phyloP scores from a whole-genome alignment of 768 basidiomycete genomes.

The Leccinum disarticulatum region DNA sequence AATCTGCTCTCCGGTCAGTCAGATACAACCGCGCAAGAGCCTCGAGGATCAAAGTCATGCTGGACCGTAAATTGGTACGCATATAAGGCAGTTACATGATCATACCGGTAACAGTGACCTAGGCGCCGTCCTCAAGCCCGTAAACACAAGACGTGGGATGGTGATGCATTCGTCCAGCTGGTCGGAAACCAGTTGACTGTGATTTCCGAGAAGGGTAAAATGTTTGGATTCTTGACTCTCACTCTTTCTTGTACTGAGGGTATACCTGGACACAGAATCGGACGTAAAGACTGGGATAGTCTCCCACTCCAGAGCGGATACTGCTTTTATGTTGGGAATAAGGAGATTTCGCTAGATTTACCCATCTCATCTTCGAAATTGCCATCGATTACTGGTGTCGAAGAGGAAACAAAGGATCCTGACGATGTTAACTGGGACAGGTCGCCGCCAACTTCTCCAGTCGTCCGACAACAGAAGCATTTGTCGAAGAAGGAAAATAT shows the following conservation, averaged over 20 bases:
- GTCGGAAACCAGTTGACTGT: slow-evolving; percentile 53
- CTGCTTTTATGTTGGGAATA: slow-evolving; percentile 49
- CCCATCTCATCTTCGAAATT: slow-evolving; percentile 51
- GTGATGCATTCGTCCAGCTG: slow-evolving; percentile 63
- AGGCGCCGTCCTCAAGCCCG: slow-evolving; percentile 73
- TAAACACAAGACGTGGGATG: slow-evolving; percentile 89
- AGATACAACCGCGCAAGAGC: slow-evolving; percentile 5
- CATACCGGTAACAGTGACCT: slow-evolving; percentile 4
- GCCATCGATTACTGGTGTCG: slow-evolving; percentile 42
- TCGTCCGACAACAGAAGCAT: slow-evolving; percentile 1
- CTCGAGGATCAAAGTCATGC: slow-evolving; percentile 32
- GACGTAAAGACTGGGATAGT: slow-evolving; percentile 61
- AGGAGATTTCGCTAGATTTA: slow-evolving; percentile 61
- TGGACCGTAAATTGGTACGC: slow-evolving; percentile 74
- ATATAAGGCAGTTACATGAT: slow-evolving; percentile 4
- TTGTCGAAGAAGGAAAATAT: slow-evolving; percentile 24
- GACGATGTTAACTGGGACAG: slow-evolving; percentile 16
- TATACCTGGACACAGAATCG: slow-evolving; percentile 45
- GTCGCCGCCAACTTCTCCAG: slow-evolving; percentile 17
- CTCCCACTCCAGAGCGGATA: slow-evolving; percentile 43
- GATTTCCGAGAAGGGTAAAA: slow-evolving; percentile 68
- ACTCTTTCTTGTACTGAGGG: slow-evolving; percentile 7
- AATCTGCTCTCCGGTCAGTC: slow-evolving; percentile 30
- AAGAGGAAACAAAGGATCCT: slow-evolving; percentile 26
- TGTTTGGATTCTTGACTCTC: slow-evolving; percentile 40